These are phyloP conservation scores for Sugiyamaella neomexicana DNA, from an alignment of 1,139 yeast species.

Conservation along the genomic window DNA sequence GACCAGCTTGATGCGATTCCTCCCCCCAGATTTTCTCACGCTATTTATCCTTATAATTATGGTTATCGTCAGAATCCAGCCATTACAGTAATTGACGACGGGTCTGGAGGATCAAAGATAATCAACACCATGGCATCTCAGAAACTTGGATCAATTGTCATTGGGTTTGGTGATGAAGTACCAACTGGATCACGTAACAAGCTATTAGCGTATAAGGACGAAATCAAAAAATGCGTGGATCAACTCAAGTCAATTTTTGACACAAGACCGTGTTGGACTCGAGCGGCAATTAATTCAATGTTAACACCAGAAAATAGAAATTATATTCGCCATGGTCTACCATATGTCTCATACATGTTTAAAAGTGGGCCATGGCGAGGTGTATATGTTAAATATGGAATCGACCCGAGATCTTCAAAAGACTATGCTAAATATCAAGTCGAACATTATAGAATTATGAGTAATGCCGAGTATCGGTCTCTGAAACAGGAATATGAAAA, in stretches of 20 bases:
- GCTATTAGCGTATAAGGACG: constrained; percentile 38
- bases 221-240: constrained; percentile 50
- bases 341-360: constrained; percentile 76
- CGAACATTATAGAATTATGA: constrained; percentile 69
- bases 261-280: constrained; percentile 80
- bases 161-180: constrained; percentile 48
- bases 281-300: constrained; percentile 62
- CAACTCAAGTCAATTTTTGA: constrained; percentile 58
- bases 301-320: constrained; percentile 53
- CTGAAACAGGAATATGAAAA: constrained; percentile 28
- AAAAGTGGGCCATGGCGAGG: constrained; percentile 96
- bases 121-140: constrained; percentile 39
- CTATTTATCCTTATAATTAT: constrained; percentile 75
- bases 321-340: constrained; percentile 67
- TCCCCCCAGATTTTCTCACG: constrained; percentile 79
- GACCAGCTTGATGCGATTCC: constrained; percentile 73
- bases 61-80: constrained; percentile 59
- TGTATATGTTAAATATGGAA: constrained; percentile 76
- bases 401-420: constrained; percentile 64
- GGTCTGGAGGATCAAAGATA: constrained; percentile 37
- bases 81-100: constrained; percentile 57
- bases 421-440: constrained; percentile 71
- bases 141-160: constrained; percentile 40
- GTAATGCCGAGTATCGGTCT: constrained; percentile 39
- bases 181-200: constrained; percentile 50